These are phyloP conservation scores for Dentipellis fragilis DNA, from an alignment of 768 basidiomycete species.

Conservation along the genomic window DNA sequence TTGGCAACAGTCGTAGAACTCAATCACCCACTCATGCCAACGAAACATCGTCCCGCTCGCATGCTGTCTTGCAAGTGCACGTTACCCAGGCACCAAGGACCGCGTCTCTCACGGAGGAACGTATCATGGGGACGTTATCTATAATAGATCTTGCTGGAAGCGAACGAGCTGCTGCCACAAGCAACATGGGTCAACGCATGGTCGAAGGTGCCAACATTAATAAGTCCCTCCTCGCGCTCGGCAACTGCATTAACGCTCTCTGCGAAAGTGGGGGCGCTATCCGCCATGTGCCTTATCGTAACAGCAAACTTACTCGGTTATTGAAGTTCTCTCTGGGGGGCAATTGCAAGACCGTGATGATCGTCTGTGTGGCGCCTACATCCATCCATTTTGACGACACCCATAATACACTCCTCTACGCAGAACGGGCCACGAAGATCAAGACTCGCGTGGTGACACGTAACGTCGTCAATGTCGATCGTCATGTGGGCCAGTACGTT, in stretches of 20 bases:
- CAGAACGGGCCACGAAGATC: constrained; percentile 96
- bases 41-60: constrained; percentile 92
- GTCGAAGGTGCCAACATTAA: constrained; percentile 99
- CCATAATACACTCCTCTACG: constrained; percentile 95
- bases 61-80: constrained; percentile 95
- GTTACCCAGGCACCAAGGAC: constrained; percentile 82
- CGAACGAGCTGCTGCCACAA: constrained; percentile 92
- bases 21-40: constrained; percentile 96
- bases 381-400: constrained; percentile 97
- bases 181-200: constrained; percentile 97
- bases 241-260: constrained; percentile 97
- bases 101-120: constrained; percentile 71
- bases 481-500: constrained; percentile 92
- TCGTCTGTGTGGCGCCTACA: constrained; percentile 93
- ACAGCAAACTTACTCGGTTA: constrained; percentile 95
- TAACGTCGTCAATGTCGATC: constrained; percentile 90
- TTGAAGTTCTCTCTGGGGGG: constrained; percentile 97
- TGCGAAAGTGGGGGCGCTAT: constrained; percentile 86
- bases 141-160: constrained; percentile 98
- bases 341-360: constrained; percentile 99
- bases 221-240: constrained; percentile 92
- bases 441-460: constrained; percentile 95
- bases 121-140: constrained; percentile 83
- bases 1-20: constrained; percentile 81
- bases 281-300: constrained; percentile 92